A percentile compares a stretch with the other conserved stretches of the same genome.
These are phyloP conservation scores for Stagonosporopsis chrysanthemi DNA, from an alignment of 2,329 filamentous ascomycete genomes.

Conservation along the genomic window DNA sequence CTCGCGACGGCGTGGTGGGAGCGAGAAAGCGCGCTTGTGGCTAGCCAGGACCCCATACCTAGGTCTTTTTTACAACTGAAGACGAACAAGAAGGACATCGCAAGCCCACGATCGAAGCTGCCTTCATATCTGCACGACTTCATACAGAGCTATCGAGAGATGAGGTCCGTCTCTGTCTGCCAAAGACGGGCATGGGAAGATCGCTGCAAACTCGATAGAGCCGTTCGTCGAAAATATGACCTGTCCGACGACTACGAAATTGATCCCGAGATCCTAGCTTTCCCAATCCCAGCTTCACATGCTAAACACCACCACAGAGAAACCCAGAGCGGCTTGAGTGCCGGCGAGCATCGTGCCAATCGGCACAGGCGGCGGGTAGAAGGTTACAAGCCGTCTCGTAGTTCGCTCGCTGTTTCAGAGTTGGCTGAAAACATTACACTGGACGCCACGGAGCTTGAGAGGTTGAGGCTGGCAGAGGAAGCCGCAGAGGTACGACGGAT, in stretches of 20 bases:
- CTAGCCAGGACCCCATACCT: slow-evolving; percentile 5
- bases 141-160: slow-evolving; percentile 19
- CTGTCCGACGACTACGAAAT: slow-evolving; percentile 23
- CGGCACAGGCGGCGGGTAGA: slow-evolving; percentile 21
- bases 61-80: slow-evolving; percentile 4
- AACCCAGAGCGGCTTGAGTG: neutral
- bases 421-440: slow-evolving; percentile 26
- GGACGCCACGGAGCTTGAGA: slow-evolving; percentile 19
- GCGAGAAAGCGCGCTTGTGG: slow-evolving; percentile 21
- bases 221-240: slow-evolving; percentile 33
- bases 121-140: slow-evolving; percentile 22
- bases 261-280: slow-evolving; percentile 28
- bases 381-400: slow-evolving; percentile 28
- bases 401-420: slow-evolving; percentile 31
- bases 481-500: slow-evolving; percentile 18
- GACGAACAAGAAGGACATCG: neutral
- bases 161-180: slow-evolving; percentile 1
- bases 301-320: slow-evolving; percentile 7
- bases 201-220: slow-evolving; percentile 28
- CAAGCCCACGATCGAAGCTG: neutral
- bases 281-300: slow-evolving; percentile 25
- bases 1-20: slow-evolving; percentile 36
- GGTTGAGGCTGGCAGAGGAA: slow-evolving; percentile 22
- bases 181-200: slow-evolving; percentile 22
- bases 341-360: slow-evolving; percentile 7